Base-by-base conservation (phyloP, 2,329 filamentous ascomycete species). In the Fusarium domesticum region DNA sequence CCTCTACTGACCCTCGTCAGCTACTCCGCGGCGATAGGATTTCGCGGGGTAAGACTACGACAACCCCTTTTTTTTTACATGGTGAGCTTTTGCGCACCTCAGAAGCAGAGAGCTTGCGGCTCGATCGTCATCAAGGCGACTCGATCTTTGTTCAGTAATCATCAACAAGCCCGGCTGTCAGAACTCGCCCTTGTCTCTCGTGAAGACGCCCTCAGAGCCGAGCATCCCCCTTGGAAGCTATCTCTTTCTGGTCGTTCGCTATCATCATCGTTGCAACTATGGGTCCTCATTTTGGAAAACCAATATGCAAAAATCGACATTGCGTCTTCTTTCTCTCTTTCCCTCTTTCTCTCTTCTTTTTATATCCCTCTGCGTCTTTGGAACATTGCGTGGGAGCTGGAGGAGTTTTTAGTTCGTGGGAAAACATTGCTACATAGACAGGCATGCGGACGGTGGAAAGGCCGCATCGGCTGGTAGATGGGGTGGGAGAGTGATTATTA, bases 21-120 rank as follows among this genome's bases (percentile, higher is more conserved):
- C 71, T 58, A 71, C 71, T 56, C 69, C 71, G 53, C 67, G 68
- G 61, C 73, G 70, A 68, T 74, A 70, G 66, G 63, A 66, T 60
- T 59, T 66, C 59, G 60, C 54, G 57, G 61, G 60, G 56, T 64
- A 57, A 66, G 58, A 65, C 50, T 32, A 53, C 15, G 58, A 65
- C 50, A 34, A 53, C 15, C 47, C 48, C 42, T 36, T 52, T 33
- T 36, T 47, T 28, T 5, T 28, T 8, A 28, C 7, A 11, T 12
- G 23, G 23, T 28, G 31, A 33, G 31, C n/a, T 18, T 33, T 7
- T 33, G 31, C 14, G 31, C 16, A 16, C n/a, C 16, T 6, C 31
- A 15, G 16, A 18, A 33, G 16, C 31, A 33, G 31, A 6, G 7
- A 15, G n/a, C 16, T 18, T 18, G n/a, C 16, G 31, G 16, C 31